Evolutionary conservation across 2,329 filamentous ascomycete genomes (phyloP).

Genomic region (Ophiosphaerella korrae): DNA sequence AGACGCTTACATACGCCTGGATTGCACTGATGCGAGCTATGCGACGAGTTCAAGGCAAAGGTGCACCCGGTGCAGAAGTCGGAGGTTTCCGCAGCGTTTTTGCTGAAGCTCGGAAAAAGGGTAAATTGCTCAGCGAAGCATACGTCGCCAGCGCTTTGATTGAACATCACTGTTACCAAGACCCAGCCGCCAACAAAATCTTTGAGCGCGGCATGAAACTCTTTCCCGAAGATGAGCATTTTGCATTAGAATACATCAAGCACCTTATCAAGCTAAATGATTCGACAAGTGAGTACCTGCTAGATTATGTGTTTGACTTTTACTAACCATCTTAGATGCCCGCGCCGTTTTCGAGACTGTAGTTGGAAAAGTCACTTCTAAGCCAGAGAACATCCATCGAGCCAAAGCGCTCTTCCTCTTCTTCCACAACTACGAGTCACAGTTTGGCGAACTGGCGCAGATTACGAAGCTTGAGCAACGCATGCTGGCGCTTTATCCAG

Average conservation of each 20-base stretch:
- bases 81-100: slow-evolving; percentile 86
- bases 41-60: slow-evolving; percentile 87
- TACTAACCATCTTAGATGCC: slow-evolving; percentile 66
- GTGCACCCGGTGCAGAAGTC: slow-evolving; percentile 63
- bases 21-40: slow-evolving; percentile 93
- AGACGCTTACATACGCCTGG: slow-evolving; percentile 91
- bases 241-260: slow-evolving; percentile 94
- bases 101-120: slow-evolving; percentile 82
- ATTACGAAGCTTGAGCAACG: slow-evolving; percentile 88
- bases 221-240: slow-evolving; percentile 91
- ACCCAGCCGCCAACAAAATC: slow-evolving; percentile 89
- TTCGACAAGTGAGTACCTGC: slow-evolving; percentile 75
- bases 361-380: slow-evolving; percentile 78
- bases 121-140: slow-evolving; percentile 89
- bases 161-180: slow-evolving; percentile 95
- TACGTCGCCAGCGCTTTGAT: slow-evolving; percentile 93
- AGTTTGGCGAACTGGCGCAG: slow-evolving; percentile 90
- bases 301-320: slow-evolving; percentile 4
- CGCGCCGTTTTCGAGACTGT: slow-evolving; percentile 95
- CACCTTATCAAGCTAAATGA: slow-evolving; percentile 92
- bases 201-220: slow-evolving; percentile 92
- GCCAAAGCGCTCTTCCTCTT: slow-evolving; percentile 86
- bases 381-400: slow-evolving; percentile 73
- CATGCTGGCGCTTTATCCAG: slow-evolving; percentile 91
- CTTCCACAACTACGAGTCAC: slow-evolving; percentile 93